Evolutionary conservation across 2,329 filamentous ascomycete species (phyloP).

Genomic region (Claviceps sp.): DNA sequence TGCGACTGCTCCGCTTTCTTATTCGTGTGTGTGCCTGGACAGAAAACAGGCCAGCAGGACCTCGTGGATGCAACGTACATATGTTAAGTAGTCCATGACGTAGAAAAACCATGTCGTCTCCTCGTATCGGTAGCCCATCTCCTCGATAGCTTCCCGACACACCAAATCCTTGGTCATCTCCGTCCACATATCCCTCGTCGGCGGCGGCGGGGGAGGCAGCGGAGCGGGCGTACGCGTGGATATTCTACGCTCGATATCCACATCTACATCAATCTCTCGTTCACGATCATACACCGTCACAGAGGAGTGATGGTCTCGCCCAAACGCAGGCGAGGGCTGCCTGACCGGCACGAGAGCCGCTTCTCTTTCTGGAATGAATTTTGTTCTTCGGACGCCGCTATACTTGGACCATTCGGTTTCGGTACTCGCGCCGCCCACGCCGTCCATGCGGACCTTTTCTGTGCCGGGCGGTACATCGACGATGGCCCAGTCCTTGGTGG

Average conservation of each 20-base stretch:
- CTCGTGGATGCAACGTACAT: constrained; percentile 46
- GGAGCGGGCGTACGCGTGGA: constrained; percentile 20
- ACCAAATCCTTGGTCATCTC: constrained; percentile 94
- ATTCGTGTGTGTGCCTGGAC: no score
- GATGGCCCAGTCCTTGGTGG: constrained; percentile 66
- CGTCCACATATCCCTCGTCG: constrained; percentile 70
- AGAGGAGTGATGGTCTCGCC: constrained; percentile 26
- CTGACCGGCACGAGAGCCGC: constrained; percentile 18
- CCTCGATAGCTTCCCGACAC: constrained; percentile 71
- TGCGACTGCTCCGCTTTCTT: not conserved
- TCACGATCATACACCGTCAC: constrained; percentile 34
- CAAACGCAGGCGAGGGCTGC: constrained; percentile 15
- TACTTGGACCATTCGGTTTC: constrained; percentile 71
- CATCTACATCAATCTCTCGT: constrained; percentile 39
- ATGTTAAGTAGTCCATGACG: constrained; percentile 76
- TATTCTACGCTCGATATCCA: constrained; percentile 37
- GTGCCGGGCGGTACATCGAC: constrained; percentile 77
- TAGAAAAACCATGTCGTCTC: constrained; percentile 87
- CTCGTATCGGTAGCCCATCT: constrained; percentile 75
- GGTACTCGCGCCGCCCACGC: constrained; percentile 57
- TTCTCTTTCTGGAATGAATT: constrained; percentile 59
- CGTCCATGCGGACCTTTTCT: constrained; percentile 70
- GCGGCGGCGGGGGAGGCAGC: constrained; percentile 21
- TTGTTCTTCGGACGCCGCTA: constrained; percentile 61
- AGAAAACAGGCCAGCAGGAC: not conserved